Base-by-base conservation (phyloP, 495 filamentous ascomycete species). In the Penicillium daleae region DNA sequence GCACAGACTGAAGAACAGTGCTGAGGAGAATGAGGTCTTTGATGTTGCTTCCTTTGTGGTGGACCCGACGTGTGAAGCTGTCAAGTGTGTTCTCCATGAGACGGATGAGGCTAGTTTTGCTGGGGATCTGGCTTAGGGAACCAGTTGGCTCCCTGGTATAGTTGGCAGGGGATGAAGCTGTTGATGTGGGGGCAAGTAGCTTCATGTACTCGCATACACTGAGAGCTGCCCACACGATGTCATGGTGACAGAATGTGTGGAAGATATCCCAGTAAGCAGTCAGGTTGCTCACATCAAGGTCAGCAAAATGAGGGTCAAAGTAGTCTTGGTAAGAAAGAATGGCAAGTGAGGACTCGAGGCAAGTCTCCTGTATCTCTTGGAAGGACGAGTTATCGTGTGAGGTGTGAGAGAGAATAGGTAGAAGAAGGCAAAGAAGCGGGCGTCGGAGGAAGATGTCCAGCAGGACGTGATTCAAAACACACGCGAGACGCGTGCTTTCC, bases 11-110 rank as follows among this genome's bases (percentile, higher is more conserved):
- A 2, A 73, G 56, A n/a, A 68, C 66, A 4, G 68, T 65, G 5
- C 70, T 35, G 12, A 75, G 63, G 0, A 75, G 61, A 13, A 75
- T 57, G 8, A 75, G 39, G 21, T 75, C 66, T 44, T 75, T 75
- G 9, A 73, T n/a, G 26, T 67, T 73, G 54, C 55, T 68, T n/a
- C 66, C 64, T 13, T 59, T 49, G 17, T 68, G 52, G 22, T 59
- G 62, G 13, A 71, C 63, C 1, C 64, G 63, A 27, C 66, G 67
- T 1, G 62, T 71, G 24, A 74, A 51, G 1, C 57, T 64, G 17
- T 71, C 68, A 13, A 72, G 66, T 13, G 72, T 66, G 21, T 65
- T 64, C 19, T 74, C 68, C 26, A 71, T 59, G 2, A 64, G 50
- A 0, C 64, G 62, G 6, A 32, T 62, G 12, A 74, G 51, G 17